These are phyloP conservation scores for Tremellales sp. DNA, from an alignment of 1,284 basidiomycete genomes.

Conservation along the genomic window DNA sequence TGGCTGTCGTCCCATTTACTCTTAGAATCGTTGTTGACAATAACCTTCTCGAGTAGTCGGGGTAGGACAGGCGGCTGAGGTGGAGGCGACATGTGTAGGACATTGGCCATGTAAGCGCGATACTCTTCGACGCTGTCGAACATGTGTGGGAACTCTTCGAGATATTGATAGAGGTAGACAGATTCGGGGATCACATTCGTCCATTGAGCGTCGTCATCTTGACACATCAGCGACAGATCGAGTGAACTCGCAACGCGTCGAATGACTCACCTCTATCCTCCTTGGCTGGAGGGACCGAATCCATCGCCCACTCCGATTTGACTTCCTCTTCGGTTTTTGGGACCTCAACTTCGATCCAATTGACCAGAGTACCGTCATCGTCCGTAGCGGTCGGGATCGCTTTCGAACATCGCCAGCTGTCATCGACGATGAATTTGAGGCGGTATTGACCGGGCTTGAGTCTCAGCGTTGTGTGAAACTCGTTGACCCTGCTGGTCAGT, in stretches of 20 bases:
- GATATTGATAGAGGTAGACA: conserved; percentile 70
- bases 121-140: conserved; percentile 45
- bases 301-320: conserved; percentile 45
- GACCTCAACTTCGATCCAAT: conserved; percentile 68
- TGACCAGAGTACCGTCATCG: conserved; percentile 90
- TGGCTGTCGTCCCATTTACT: conserved; percentile 26
- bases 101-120: conserved; percentile 44
- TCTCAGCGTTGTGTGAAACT: conserved; percentile 51
- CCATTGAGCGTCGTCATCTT: conserved; percentile 56
- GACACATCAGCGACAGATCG: neutral
- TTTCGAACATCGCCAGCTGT: conserved; percentile 68
- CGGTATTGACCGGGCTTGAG: conserved; percentile 91
- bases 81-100: conserved; percentile 52
- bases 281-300: conserved; percentile 29
- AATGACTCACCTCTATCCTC: conserved; percentile 30
- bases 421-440: conserved; percentile 93
- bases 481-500: conserved; percentile 40
- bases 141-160: conserved; percentile 70
- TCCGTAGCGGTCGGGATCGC: conserved; percentile 88
- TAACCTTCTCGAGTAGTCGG: conserved; percentile 87
- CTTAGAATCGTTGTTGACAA: conserved; percentile 65
- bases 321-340: conserved; percentile 44
- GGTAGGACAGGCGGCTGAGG: conserved; percentile 83
- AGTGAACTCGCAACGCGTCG: neutral
- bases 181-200: conserved; percentile 69